Evolutionary conservation across 495 filamentous ascomycete species (phyloP).

Genomic region (Tuber umbilicatum): DNA sequence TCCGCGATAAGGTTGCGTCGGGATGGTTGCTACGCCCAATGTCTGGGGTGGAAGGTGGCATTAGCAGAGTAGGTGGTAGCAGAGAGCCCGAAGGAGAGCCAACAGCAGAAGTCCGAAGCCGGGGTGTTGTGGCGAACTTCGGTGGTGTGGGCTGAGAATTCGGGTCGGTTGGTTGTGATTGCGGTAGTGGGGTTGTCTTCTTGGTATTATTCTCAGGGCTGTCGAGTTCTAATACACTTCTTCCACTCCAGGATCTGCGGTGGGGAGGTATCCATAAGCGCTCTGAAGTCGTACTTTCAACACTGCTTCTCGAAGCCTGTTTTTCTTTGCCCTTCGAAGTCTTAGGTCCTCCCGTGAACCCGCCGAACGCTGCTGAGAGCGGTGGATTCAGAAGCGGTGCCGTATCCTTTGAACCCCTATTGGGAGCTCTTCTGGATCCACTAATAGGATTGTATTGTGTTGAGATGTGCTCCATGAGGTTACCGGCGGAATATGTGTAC

Average conservation of each 20-base stretch:
- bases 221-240: slow-evolving; percentile 39
- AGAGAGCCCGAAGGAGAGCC: slow-evolving; percentile 4
- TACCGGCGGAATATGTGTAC: slow-evolving; percentile 14
- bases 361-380: slow-evolving; percentile 18
- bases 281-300: slow-evolving; percentile 4
- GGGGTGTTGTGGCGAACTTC: slow-evolving; percentile 22
- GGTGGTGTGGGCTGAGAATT: background rate
- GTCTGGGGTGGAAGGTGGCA: slow-evolving; percentile 16
- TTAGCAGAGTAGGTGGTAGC: slow-evolving; percentile 15
- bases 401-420: background rate
- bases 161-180: background rate
- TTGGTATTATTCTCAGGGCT: background rate
- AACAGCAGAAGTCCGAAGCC: slow-evolving; percentile 15
- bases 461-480: slow-evolving; percentile 30
- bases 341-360: slow-evolving; percentile 8
- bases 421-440: slow-evolving; percentile 5
- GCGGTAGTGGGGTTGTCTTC: slow-evolving; percentile 3
- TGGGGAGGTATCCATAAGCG: background rate
- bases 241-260: slow-evolving; percentile 30
- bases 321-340: slow-evolving; percentile 5
- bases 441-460: slow-evolving; percentile 28
- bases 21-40: background rate
- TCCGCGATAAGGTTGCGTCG: slow-evolving; percentile 13
- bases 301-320: background rate
- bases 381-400: slow-evolving; percentile 5